These are phyloP conservation scores for Boletellus ananiceps DNA, from an alignment of 768 basidiomycete species.

Conservation along the genomic window DNA sequence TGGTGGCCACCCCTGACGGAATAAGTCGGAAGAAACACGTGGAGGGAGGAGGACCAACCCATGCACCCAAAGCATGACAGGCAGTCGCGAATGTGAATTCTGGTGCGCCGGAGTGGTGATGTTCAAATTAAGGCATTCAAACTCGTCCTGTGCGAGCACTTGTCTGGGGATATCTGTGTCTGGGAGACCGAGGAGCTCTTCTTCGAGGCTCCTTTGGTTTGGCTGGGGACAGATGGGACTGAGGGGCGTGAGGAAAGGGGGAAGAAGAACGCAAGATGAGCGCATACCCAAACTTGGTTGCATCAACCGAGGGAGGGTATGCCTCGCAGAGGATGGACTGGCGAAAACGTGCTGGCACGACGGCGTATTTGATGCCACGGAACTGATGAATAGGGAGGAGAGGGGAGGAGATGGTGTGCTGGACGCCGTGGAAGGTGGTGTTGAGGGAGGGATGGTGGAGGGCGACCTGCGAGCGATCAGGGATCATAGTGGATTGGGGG, in stretches of 20 bases:
- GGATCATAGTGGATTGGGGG: slow-evolving; percentile 23
- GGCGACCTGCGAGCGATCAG: slow-evolving; percentile 23
- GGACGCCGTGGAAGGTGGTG: slow-evolving; percentile 63
- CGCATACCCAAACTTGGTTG: slow-evolving; percentile 61
- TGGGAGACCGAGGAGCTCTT: slow-evolving; percentile 56
- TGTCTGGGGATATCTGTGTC: slow-evolving; percentile 52
- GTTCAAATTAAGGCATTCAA: slow-evolving; percentile 76
- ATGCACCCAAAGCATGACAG: slow-evolving; percentile 86
- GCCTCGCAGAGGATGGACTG: slow-evolving; percentile 60
- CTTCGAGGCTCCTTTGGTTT: slow-evolving; percentile 47
- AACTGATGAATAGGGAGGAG: slow-evolving; percentile 62
- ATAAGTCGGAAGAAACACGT: slow-evolving; percentile 17
- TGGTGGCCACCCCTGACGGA: slow-evolving; percentile 58
- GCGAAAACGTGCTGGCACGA: slow-evolving; percentile 68
- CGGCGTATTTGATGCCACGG: slow-evolving; percentile 74
- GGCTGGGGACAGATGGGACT: slow-evolving; percentile 78
- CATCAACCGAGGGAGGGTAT: slow-evolving; percentile 57
- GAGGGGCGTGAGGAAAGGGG: slow-evolving; percentile 1
- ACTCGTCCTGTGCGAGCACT: slow-evolving; percentile 60
- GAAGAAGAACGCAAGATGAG: slow-evolving; percentile 6
- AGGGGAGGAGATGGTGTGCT: slow-evolving; percentile 55
- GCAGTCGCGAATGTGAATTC: slow-evolving; percentile 47
- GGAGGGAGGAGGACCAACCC: slow-evolving; percentile 46
- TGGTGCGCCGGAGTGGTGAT: slow-evolving; percentile 69
- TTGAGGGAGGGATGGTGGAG: slow-evolving; percentile 52